Percentiles rank a stretch among this genome's conserved stretches.
Evolutionary conservation across 2,329 filamentous ascomycete genomes (phyloP).

Genomic region (Sclerotinia nivalis): DNA sequence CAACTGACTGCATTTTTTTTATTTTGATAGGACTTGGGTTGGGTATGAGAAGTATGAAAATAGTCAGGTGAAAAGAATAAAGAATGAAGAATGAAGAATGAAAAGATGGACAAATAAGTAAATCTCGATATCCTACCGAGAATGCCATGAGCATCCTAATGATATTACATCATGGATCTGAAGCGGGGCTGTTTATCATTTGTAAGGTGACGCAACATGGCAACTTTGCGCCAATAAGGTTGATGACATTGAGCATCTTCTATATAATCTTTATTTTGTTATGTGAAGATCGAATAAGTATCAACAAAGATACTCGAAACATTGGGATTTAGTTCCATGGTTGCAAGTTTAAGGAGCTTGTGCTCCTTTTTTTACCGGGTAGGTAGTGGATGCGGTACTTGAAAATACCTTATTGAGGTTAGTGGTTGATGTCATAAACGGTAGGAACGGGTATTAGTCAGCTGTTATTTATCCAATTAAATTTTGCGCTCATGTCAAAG

Average conservation of each 20-base stretch:
- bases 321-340: background rate
- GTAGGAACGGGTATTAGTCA: background rate
- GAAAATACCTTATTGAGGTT: background rate
- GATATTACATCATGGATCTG: constrained; percentile 4
- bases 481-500: too few species aligned
- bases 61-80: background rate
- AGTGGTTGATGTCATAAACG: background rate
- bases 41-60: background rate
- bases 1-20: constrained; percentile 17
- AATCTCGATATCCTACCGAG: background rate
- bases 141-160: background rate
- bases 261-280: background rate
- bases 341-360: background rate
- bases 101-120: background rate
- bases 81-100: background rate
- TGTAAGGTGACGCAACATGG: background rate
- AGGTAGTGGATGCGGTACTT: background rate
- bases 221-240: background rate
- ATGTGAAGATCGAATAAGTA: background rate
- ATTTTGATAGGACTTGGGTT: background rate
- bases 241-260: background rate
- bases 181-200: background rate
- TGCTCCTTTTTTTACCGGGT: background rate
- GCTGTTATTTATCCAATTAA: background rate
- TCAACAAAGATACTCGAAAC: background rate